These are phyloP conservation scores for Candida fluviatilis DNA, from an alignment of 805 yeast species.

Conservation along the genomic window DNA sequence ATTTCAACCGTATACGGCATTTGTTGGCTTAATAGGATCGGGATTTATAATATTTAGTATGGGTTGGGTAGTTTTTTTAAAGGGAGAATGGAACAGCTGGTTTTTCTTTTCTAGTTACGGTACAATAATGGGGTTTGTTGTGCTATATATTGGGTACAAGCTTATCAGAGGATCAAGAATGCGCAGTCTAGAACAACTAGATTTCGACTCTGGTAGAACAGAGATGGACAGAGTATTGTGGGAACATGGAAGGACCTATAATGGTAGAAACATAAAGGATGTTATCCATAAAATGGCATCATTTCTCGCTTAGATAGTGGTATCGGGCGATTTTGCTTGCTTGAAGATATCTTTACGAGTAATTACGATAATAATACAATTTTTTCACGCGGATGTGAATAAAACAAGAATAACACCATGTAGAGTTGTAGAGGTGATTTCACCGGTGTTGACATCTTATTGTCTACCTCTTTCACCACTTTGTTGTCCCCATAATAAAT, in stretches of 20 bases:
- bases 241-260: conserved; percentile 63
- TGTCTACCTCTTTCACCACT: no score
- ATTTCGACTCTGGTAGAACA: conserved; percentile 78
- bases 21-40: conserved; percentile 57
- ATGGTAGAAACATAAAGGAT: conserved; percentile 28
- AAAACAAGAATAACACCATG: no score
- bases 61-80: conserved; percentile 61
- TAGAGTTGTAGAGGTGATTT: no score
- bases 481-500: no score
- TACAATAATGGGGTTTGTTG: conserved; percentile 48
- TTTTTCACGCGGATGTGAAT: no score
- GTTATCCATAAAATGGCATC: conserved; percentile 28
- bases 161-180: conserved; percentile 57
- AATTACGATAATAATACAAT: no score
- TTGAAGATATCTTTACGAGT: no score
- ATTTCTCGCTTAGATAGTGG: conserved; percentile 30
- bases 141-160: conserved; percentile 54
- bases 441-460: no score
- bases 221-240: conserved; percentile 78
- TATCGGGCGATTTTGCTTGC: no score
- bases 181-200: conserved; percentile 68
- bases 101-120: conserved; percentile 66
- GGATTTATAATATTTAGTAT: conserved; percentile 46
- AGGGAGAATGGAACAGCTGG: conserved; percentile 55
- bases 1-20: conserved; percentile 65